A percentile compares a stretch with the other conserved stretches of the same genome.
Evolutionary conservation across 1,284 basidiomycete genomes (phyloP).

Genomic region (Leccinum huronense): DNA sequence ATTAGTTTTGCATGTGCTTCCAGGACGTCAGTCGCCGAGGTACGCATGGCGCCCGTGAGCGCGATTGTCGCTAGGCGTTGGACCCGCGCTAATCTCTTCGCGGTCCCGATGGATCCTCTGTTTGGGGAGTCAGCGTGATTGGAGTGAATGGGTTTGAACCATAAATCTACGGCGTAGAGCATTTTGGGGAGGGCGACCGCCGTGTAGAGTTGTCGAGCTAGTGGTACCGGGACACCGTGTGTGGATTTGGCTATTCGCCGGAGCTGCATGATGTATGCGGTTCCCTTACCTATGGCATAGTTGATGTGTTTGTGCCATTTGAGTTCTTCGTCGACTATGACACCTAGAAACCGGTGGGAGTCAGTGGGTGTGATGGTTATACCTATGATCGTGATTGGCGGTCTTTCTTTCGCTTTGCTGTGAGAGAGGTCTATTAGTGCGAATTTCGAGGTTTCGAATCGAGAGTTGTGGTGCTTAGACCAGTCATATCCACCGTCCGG

Average conservation of each 20-base stretch:
- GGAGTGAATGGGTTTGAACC: not conserved
- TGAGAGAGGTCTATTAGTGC: constrained; percentile 11
- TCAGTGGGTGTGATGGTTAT: not conserved
- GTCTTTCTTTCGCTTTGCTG: not conserved
- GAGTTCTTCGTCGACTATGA: constrained; percentile 3
- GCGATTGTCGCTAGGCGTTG: no score
- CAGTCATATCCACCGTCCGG: not conserved
- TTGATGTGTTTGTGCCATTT: constrained; percentile 1
- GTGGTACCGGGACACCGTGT: no score
- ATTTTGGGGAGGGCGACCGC: not conserved
- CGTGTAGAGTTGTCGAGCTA: no score
- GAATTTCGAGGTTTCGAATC: constrained; percentile 17
- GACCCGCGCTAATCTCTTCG: no score
- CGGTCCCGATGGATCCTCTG: not conserved
- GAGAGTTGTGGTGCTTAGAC: constrained; percentile 10
- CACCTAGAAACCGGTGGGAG: constrained; percentile 5
- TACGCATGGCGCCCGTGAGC: no score
- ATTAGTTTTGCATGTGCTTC: no score
- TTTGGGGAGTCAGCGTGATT: not conserved
- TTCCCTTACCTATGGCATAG: constrained; percentile 2
- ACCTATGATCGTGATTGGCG: not conserved
- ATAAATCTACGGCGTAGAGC: not conserved
- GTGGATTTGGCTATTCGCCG: not conserved
- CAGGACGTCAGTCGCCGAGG: no score
- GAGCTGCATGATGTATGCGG: constrained; percentile 9